Percentiles rank a stretch among this genome's conserved stretches.
phyloP scores from a whole-genome alignment of 371 early-diverging fungal genomes.

The Quaeritorhiza haematococci region DNA sequence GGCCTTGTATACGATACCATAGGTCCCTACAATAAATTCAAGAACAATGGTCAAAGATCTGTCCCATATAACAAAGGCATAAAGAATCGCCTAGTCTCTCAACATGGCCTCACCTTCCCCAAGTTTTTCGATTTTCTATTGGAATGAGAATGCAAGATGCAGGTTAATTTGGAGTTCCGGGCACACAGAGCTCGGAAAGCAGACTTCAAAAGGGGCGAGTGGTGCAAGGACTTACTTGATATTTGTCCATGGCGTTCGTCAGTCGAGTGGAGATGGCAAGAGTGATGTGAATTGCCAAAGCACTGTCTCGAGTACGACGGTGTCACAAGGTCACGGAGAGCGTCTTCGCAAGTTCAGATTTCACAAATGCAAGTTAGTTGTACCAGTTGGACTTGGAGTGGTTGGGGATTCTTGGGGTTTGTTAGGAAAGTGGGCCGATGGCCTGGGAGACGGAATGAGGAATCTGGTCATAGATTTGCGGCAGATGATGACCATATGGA shows the following conservation, averaged over 20 bases:
- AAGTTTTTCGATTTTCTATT: constrained; percentile 26
- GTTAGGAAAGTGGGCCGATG: too few relatives aligned
- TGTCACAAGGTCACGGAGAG: too few relatives aligned
- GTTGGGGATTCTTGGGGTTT: too few relatives aligned
- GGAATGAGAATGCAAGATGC: constrained; percentile 11
- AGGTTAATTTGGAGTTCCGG: constrained; percentile 13
- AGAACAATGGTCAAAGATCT: constrained; percentile 29
- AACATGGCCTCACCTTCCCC: constrained; percentile 29
- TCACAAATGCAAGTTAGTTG: too few relatives aligned
- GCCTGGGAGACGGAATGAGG: too few relatives aligned
- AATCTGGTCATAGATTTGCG: too few relatives aligned
- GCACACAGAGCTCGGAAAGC: neutral
- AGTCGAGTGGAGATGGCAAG: too few relatives aligned
- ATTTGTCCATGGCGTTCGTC: constrained; percentile 12
- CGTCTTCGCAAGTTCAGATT: too few relatives aligned
- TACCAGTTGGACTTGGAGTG: too few relatives aligned
- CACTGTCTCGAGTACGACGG: too few relatives aligned
- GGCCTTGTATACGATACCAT: constrained; percentile 99
- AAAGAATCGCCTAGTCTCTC: constrained; percentile 12
- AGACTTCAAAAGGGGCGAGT: neutral
- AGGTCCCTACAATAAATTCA: constrained; percentile 70
- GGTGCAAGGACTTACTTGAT: constrained; percentile 6
- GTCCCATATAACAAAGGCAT: constrained; percentile 88
- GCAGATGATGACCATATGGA: too few relatives aligned
- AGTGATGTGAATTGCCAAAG: too few relatives aligned